phyloP scores from a whole-genome alignment of 495 filamentous ascomycete species.

The Ramalina intermedia region DNA sequence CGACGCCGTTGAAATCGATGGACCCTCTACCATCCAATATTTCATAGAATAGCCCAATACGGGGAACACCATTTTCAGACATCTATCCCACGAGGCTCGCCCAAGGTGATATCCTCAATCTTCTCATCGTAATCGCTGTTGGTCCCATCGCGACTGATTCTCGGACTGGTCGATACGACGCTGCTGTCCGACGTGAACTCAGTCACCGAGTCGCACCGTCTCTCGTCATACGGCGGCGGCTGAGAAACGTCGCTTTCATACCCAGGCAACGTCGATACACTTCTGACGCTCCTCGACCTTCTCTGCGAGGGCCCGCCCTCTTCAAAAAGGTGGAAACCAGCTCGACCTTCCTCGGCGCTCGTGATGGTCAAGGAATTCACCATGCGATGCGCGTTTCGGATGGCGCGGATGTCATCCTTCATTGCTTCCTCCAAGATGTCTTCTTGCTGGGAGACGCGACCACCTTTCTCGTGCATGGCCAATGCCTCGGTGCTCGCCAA shows the following conservation, averaged over 20 bases:
- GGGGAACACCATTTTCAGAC: background rate
- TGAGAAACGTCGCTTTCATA: conserved; percentile 17
- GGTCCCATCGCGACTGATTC: conserved; percentile 16
- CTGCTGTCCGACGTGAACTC: conserved; percentile 17
- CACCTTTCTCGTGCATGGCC: conserved; percentile 14
- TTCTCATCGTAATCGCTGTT: conserved; percentile 15
- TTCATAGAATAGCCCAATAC: background rate
- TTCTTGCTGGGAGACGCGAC: conserved; percentile 20
- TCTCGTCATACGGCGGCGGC: conserved; percentile 14
- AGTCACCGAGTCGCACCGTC: background rate
- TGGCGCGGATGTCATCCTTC: conserved; percentile 30
- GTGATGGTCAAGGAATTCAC: conserved; percentile 27
- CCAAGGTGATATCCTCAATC: conserved; percentile 12
- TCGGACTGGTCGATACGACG: conserved; percentile 16
- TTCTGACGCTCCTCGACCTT: conserved; percentile 4
- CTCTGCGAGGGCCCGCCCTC: conserved; percentile 6
- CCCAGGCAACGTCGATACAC: conserved; percentile 12
- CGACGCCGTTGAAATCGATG: background rate
- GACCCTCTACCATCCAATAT: background rate
- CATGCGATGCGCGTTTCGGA: conserved; percentile 29
- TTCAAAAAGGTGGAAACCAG: background rate
- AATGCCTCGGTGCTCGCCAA: background rate
- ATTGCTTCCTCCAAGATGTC: conserved; percentile 13
- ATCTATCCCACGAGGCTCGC: background rate
- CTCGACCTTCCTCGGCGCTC: conserved; percentile 18